phyloP scores from a whole-genome alignment of 2,329 filamentous ascomycete genomes.

The Penicillium sclerotigenum region DNA sequence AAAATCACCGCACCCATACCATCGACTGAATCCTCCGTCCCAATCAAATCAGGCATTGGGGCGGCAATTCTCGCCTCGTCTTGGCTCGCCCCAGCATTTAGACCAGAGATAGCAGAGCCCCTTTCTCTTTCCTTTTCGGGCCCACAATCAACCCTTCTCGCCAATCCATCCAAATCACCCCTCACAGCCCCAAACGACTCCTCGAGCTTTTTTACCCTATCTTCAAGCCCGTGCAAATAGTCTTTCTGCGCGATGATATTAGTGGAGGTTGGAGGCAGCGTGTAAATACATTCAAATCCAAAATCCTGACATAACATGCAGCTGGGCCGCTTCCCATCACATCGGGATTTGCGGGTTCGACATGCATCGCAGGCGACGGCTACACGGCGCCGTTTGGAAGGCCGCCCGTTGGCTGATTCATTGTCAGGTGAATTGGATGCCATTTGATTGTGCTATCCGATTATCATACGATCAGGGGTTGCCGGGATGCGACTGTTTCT shows the following conservation, averaged over 20 bases:
- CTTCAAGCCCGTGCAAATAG: conserved; percentile 11
- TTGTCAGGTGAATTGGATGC: neutral
- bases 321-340: conserved; percentile 44
- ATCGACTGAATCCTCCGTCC: conserved; percentile 30
- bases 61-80: neutral
- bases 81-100: neutral
- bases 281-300: conserved; percentile 46
- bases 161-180: neutral
- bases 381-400: conserved; percentile 37
- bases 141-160: neutral
- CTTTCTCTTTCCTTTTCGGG: neutral
- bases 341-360: conserved; percentile 39
- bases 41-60: neutral
- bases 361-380: conserved; percentile 42
- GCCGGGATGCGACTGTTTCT: neutral
- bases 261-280: conserved; percentile 32
- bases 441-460: neutral
- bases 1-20: conserved; percentile 38
- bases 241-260: conserved; percentile 45
- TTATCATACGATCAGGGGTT: neutral
- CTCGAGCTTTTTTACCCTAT: conserved; percentile 26
- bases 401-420: neutral
- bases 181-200: conserved; percentile 4
- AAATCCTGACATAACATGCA: conserved; percentile 44
- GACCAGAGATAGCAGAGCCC: neutral